Evolutionary conservation across 2,329 filamentous ascomycete genomes (phyloP).

Genomic region (Colletotrichum sp.): DNA sequence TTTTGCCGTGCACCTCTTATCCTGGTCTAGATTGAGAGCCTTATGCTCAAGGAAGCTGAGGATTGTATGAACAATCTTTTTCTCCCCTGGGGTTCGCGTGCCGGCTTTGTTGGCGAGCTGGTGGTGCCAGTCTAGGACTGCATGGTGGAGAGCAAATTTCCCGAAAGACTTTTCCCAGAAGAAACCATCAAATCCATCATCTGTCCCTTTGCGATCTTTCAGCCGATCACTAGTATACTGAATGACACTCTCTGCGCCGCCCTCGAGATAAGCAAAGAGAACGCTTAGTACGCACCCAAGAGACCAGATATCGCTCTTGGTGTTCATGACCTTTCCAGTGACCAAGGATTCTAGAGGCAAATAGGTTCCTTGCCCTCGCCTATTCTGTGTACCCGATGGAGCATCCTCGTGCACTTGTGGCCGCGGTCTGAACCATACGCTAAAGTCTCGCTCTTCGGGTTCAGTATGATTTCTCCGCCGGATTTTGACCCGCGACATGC

Average conservation of each 20-base stretch:
- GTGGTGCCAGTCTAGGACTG: neutral
- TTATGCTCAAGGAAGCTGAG: neutral
- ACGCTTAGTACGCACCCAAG: slow-evolving; percentile 44
- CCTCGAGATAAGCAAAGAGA: slow-evolving; percentile 39
- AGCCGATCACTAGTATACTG: neutral
- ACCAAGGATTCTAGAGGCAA: slow-evolving; percentile 5
- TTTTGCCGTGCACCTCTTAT: neutral
- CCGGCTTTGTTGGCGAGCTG: neutral
- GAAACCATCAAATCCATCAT: neutral
- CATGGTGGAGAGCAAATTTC: neutral
- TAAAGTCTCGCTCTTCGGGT: slow-evolving; percentile 10
- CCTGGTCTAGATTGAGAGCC: neutral
- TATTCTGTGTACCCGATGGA: neutral
- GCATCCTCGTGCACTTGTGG: neutral
- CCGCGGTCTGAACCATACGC: neutral
- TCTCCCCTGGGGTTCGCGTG: neutral
- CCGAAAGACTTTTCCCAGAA: neutral
- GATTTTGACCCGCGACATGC: slow-evolving; percentile 41
- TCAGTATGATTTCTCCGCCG: slow-evolving; percentile 16
- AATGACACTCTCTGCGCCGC: slow-evolving; percentile 5
- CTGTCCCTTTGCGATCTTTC: neutral
- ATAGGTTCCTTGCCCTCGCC: neutral
- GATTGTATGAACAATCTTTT: neutral
- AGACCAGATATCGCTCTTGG: slow-evolving; percentile 44
- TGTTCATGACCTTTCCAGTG: slow-evolving; percentile 28